Evolutionary conservation across 208 protist species (phyloP), one percentile per base, ranked within the genome.

Genomic region (Crithidia brevicula): DNA sequence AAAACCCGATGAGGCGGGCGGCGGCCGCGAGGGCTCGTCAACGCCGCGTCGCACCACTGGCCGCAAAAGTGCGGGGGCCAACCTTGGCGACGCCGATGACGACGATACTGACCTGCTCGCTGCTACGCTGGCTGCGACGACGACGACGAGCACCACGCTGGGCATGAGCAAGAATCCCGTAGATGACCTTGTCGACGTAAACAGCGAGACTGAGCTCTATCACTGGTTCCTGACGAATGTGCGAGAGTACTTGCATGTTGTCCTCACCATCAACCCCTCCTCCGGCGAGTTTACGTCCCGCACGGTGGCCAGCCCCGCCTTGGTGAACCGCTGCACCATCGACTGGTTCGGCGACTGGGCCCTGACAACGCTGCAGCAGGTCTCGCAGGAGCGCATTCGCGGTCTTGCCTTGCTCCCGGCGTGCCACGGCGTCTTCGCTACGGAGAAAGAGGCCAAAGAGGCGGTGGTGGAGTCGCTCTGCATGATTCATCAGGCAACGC

Each of bases 281-380:
- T 94, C 83, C 6, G 83, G 91, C 43, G 98, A 99, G 60, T 99
- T 99, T 67, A 83, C 95, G 15, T 94, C 93, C 36, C 91, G 98
- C 60, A 86, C 95, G 1, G 88, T 97, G 22, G 97, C 98, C 18
- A 99, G 98, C 40, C 99, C 99, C 15, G 99, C 99, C 22, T 90
- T 99, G 25, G 99, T 99, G 83, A 99, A 99, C 84, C 94, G 98
- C 18, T 99, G 99, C 86, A 98, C 99, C 9, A 93, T 99, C 49
- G 98, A 99, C 85, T 99, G 98, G 98, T 99, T 99, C 74, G 98
- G 98, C 33, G 98, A 99, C 67, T 99, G 99, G 98, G 97, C 95
- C 22, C 38, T 78, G 10, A 45, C 84, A 11, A 98, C 98, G 11
- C 79, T 99, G 23, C 83, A 93, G 59, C 97, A 99, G 78, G 92